These are phyloP conservation scores for Carex cristatella DNA, from an alignment of 176 grass and related monocot genomes.

Conservation along the genomic window DNA sequence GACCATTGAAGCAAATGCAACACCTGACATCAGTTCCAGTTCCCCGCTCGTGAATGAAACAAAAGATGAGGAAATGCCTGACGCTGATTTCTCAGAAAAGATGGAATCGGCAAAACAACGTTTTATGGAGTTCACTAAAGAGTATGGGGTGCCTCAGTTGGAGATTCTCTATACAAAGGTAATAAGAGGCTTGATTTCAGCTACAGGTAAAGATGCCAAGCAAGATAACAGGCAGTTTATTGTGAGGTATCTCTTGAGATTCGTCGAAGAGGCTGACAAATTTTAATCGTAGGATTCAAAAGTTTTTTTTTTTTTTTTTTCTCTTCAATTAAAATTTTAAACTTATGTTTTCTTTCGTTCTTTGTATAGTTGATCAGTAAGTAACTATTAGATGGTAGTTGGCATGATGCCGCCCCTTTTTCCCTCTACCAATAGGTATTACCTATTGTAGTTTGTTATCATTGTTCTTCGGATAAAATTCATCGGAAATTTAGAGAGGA, in stretches of 20 bases:
- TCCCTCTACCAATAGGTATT: not conserved
- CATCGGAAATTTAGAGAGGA: not conserved
- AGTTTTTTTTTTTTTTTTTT: constrained; percentile 36
- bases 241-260: constrained; percentile 82
- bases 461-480: not conserved
- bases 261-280: constrained; percentile 74
- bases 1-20: constrained; percentile 29
- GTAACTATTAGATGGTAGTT: not conserved
- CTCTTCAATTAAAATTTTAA: not conserved
- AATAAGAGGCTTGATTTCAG: constrained; percentile 51
- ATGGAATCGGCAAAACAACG: constrained; percentile 40
- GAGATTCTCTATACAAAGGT: constrained; percentile 74
- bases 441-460: not conserved
- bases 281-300: constrained; percentile 50
- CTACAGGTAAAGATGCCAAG: constrained; percentile 37
- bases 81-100: constrained; percentile 38
- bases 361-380: not conserved
- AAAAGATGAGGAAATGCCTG: constrained; percentile 1
- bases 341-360: not conserved
- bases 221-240: constrained; percentile 58
- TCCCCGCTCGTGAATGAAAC: constrained; percentile 32
- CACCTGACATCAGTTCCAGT: constrained; percentile 22
- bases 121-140: constrained; percentile 55
- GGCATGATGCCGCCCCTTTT: not conserved
- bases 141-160: constrained; percentile 68